A percentile compares a stretch with the other conserved stretches of the same genome.
phyloP scores from a whole-genome alignment of 257 asterid genomes.

The Jacaranda mimosifolia region DNA sequence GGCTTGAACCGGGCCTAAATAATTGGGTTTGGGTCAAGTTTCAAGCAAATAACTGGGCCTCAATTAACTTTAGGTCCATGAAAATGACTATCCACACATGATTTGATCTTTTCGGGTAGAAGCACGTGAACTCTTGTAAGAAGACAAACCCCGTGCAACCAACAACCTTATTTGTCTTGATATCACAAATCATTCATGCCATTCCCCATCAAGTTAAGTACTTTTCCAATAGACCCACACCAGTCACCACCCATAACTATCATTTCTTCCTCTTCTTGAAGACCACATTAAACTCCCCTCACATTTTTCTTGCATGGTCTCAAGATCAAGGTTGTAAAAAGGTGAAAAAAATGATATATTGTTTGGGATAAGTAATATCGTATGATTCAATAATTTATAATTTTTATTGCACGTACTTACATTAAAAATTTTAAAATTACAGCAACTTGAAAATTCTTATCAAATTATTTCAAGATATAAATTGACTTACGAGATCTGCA shows the following conservation, averaged over 20 bases:
- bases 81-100: neutral
- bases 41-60: too few species aligned
- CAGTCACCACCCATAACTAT: neutral
- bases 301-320: slow-evolving; percentile 29
- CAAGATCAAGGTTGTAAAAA: neutral
- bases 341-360: too few species aligned
- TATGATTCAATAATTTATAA: too few species aligned
- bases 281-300: slow-evolving; percentile 4
- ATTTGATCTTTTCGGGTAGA: neutral
- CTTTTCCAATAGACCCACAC: neutral
- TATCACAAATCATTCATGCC: neutral
- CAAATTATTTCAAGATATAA: too few species aligned
- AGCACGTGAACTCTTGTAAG: slow-evolving; percentile 28
- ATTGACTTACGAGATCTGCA: too few species aligned
- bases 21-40: too few species aligned
- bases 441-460: too few species aligned
- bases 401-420: too few species aligned
- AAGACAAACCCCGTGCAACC: slow-evolving; percentile 32
- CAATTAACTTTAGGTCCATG: neutral
- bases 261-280: neutral
- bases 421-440: too few species aligned
- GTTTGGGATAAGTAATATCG: too few species aligned
- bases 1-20: too few species aligned
- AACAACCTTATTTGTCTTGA: neutral
- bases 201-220: too few species aligned